These are phyloP conservation scores for Chlamydomonas incerta DNA, from an alignment of 139 green algal genomes.

Conservation along the genomic window DNA sequence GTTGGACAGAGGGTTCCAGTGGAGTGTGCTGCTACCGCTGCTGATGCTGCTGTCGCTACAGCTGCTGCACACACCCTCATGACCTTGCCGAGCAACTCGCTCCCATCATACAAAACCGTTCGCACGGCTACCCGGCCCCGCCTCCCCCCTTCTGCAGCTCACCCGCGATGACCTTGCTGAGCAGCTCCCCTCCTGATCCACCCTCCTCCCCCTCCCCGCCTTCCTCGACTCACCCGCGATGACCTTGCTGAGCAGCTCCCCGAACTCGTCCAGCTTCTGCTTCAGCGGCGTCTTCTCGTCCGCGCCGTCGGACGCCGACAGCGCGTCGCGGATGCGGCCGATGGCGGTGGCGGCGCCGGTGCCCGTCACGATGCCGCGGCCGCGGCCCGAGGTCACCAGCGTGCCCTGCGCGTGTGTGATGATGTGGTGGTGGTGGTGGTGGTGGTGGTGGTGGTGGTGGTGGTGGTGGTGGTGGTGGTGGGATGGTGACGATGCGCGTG, in stretches of 20 bases:
- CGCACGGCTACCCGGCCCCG: too few species aligned
- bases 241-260: constrained; percentile 74
- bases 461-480: not conserved
- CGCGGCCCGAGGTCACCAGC: constrained; percentile 68
- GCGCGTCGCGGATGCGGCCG: constrained; percentile 77
- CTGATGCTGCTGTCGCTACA: too few species aligned
- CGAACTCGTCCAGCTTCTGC: constrained; percentile 88
- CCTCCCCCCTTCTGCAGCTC: not conserved
- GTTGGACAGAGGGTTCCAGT: not conserved
- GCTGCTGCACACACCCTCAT: too few species aligned
- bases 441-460: too few species aligned
- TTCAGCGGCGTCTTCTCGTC: constrained; percentile 76
- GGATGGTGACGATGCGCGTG: not conserved
- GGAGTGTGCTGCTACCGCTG: too few species aligned
- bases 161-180: not conserved
- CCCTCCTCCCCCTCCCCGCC: not conserved
- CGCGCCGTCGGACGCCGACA: constrained; percentile 16
- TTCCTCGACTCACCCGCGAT: not conserved
- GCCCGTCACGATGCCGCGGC: constrained; percentile 75
- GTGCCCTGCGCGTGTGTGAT: constrained; percentile 59
- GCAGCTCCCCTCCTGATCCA: too few species aligned
- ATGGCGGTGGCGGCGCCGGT: constrained; percentile 84
- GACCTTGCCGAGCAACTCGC: too few species aligned
- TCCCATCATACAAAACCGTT: too few species aligned
- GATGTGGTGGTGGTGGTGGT: not conserved